Evolutionary conservation across 805 yeast species (phyloP), one percentile per base, ranked within the genome.

Genomic region (Candida arabinofermentans): DNA sequence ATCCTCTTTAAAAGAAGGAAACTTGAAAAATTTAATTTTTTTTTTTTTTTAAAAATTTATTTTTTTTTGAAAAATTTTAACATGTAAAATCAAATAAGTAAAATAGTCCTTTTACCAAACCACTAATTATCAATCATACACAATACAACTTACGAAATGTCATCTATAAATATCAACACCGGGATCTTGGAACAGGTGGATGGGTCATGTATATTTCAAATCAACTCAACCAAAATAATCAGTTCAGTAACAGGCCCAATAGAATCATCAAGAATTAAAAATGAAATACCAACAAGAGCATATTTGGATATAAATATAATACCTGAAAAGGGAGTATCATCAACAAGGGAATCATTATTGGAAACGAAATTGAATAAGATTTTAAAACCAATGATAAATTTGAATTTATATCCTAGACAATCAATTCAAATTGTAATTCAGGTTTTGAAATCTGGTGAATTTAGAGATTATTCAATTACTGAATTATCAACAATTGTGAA

Each of bases 171-270:
- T 13, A 48, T 51, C 8, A 34, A 50, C 26, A 46, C 34, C 7
- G 60, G 54, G 21, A 26, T 53, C 4, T 62, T 87, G 36, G 64
- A 67, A 41, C 74, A 79, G 47, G 91, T 83, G 2, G 96, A 88
- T 59, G 97, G 97, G 1, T 86, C 95, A 1, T 81, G 91, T 1
- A 74, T 74, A 19, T 68, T 81, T 42, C 58, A 64, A 13, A 58
- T 65, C n/a, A 77, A 74, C 2, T 60, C 61, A 14, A 77, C 84
- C 1, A 75, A 75, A 42, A 80, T 85, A 3, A 64, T 90, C 2
- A 78, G 83, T 33, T 80, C 96, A 0, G 90, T 91, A 1, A 75
- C 90, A 1, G 99, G 99, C 0, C 99, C 99, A 0, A 74, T 91
- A 24, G 97, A 91, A 55, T 51, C 53, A 2, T 81, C 87, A 9